These are phyloP conservation scores for Boletus fagicola DNA, from an alignment of 768 basidiomycete species.

Conservation along the genomic window DNA sequence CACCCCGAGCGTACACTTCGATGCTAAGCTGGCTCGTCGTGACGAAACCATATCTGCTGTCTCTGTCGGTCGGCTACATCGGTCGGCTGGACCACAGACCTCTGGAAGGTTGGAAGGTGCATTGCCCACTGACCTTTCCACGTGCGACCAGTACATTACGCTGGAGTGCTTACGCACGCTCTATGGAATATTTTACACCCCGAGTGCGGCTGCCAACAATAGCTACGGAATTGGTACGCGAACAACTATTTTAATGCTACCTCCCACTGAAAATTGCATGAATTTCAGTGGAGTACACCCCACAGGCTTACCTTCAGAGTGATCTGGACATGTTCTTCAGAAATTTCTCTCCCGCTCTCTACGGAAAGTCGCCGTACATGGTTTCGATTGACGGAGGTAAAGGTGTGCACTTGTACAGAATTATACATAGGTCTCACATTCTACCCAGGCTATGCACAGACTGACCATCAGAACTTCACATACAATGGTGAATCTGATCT, in stretches of 20 bases:
- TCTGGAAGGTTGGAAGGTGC: constrained; percentile 7
- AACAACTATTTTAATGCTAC: neutral
- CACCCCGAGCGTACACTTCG: constrained; percentile 35
- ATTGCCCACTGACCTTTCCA: constrained; percentile 12
- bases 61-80: constrained; percentile 18
- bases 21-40: constrained; percentile 22
- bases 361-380: constrained; percentile 27
- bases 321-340: constrained; percentile 33
- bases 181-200: constrained; percentile 23
- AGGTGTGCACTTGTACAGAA: neutral
- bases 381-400: constrained; percentile 35
- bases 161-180: constrained; percentile 31
- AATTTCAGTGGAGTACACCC: constrained; percentile 34
- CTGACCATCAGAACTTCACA: constrained; percentile 19
- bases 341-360: constrained; percentile 25
- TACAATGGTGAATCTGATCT: constrained; percentile 34
- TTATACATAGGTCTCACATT: neutral
- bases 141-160: constrained; percentile 31
- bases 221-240: constrained; percentile 31
- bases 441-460: constrained; percentile 28
- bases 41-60: constrained; percentile 8
- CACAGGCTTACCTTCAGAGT: constrained; percentile 29
- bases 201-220: constrained; percentile 17
- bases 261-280: neutral
- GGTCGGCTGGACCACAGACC: constrained; percentile 21